Base-by-base conservation (phyloP, 345 rosid genomes). In the Arabis alpina region DNA sequence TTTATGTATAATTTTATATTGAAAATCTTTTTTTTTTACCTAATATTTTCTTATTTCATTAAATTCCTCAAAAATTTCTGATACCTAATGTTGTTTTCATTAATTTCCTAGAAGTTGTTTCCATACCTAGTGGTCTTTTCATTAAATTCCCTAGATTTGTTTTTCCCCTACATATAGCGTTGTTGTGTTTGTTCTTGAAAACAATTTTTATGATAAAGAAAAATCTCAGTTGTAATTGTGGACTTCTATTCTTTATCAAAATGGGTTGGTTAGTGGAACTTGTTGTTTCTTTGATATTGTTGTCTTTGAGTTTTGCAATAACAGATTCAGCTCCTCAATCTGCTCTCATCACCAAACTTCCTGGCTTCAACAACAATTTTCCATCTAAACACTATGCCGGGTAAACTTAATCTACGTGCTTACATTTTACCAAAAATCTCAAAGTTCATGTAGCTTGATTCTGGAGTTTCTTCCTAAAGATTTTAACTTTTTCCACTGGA, bases 371-470 rank as follows among this genome's bases (percentile, higher is more conserved):
- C 56, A 88, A 80, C 71, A 55, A 67, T 54, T 72, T 93, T 44
- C 91, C 93, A 71, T 93, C 97, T 34, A 84, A 93, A 24, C 97
- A 93, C 74, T 86, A 90, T 82, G 80, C 96, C 65, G 96, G 98
- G 97, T 93, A 55, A 64, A 3, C 12, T 55, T 16, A 56, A 11
- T 42, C 5, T 10, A 37, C 14, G 9, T 16, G 25, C 19, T 37
- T 28, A 27, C 6, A 43, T 47, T 9, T 45, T 47, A 16, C 6
- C 42, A 14, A 36, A 10, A 9, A 0, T 41, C 8, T 13, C 32
- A 8, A 32, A 2, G 45, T 6, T 14, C 36, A 25, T 12, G 11
- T 14, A 36, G 0, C 34, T 56, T 23, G 5, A 57, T 28, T 34
- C 39, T 34, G 4, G 37, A 9, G 19, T 54, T 67, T 45, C 0